Percentiles rank a stretch among this genome's conserved stretches.
Conservation (phyloP, 805 yeast genomes). For the Saturnispora sekii region DNA sequence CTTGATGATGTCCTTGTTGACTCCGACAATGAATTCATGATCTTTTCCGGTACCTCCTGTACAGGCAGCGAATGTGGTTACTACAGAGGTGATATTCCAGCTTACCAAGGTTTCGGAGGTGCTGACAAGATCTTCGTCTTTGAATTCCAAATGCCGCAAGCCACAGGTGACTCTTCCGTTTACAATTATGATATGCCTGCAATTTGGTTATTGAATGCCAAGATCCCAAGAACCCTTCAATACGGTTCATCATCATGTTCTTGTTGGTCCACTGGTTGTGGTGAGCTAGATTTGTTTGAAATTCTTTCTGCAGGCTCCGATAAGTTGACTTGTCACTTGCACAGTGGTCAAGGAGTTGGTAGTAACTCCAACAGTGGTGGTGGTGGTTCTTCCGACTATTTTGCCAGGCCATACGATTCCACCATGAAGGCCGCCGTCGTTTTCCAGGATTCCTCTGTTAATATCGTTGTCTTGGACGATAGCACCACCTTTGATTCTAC, state of each 20-base stretch:
- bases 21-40: constrained; percentile 71
- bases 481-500: constrained; percentile 38
- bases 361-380: constrained; percentile 38
- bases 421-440: constrained; percentile 86
- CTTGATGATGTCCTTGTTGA: constrained; percentile 57
- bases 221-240: constrained; percentile 86
- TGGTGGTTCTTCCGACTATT: constrained; percentile 88
- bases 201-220: constrained; percentile 61
- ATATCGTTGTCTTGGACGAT: constrained; percentile 53
- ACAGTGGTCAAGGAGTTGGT: constrained; percentile 66
- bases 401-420: constrained; percentile 69
- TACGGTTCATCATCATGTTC: constrained; percentile 82
- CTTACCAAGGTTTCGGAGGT: constrained; percentile 92
- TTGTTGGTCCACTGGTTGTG: constrained; percentile 96
- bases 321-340: constrained; percentile 72
- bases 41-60: constrained; percentile 68
- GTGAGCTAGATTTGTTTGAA: constrained; percentile 95
- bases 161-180: constrained; percentile 34
- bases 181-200: constrained; percentile 80
- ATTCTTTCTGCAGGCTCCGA: constrained; percentile 66
- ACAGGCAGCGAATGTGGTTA: constrained; percentile 63
- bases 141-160: constrained; percentile 87
- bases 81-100: constrained; percentile 80
- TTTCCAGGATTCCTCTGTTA: constrained; percentile 51
- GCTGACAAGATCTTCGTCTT: constrained; percentile 75